Conservation (phyloP, 768 basidiomycete genomes). For the Lactarius psammicola region DNA sequence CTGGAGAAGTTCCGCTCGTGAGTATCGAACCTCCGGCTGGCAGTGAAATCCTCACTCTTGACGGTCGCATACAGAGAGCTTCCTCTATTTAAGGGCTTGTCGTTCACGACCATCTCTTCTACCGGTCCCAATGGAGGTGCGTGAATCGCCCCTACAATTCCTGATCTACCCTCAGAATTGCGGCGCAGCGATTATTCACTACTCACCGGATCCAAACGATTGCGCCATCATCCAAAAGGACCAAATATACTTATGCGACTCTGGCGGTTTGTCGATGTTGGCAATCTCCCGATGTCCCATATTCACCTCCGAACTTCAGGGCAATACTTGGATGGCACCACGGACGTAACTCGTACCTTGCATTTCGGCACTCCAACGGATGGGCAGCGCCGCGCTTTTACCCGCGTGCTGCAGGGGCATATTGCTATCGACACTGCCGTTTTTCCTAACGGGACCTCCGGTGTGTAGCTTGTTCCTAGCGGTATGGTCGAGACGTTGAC, state of each 20-base stretch:
- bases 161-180: background rate
- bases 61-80: constrained; percentile 52
- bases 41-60: background rate
- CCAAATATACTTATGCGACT: constrained; percentile 81
- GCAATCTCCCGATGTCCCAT: background rate
- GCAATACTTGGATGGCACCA: constrained; percentile 92
- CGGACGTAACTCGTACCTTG: constrained; percentile 89
- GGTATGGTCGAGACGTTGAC: background rate
- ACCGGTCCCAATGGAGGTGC: constrained; percentile 89
- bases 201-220: constrained; percentile 71
- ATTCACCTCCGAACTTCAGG: constrained; percentile 39
- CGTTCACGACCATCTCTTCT: constrained; percentile 90
- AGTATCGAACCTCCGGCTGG: constrained; percentile 33
- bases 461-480: constrained; percentile 37
- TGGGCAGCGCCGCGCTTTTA: constrained; percentile 86
- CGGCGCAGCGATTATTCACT: constrained; percentile 84
- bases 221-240: constrained; percentile 75
- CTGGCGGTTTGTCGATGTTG: constrained; percentile 56
- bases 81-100: constrained; percentile 78
- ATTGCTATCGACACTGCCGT: constrained; percentile 84
- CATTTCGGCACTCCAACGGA: constrained; percentile 86
- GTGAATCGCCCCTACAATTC: constrained; percentile 29
- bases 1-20: constrained; percentile 82
- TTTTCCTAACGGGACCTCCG: constrained; percentile 80
- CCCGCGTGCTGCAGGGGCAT: constrained; percentile 87